These are phyloP conservation scores for Lichtheimia hyalospora DNA, from an alignment of 371 early-diverging fungal genomes.

Conservation along the genomic window DNA sequence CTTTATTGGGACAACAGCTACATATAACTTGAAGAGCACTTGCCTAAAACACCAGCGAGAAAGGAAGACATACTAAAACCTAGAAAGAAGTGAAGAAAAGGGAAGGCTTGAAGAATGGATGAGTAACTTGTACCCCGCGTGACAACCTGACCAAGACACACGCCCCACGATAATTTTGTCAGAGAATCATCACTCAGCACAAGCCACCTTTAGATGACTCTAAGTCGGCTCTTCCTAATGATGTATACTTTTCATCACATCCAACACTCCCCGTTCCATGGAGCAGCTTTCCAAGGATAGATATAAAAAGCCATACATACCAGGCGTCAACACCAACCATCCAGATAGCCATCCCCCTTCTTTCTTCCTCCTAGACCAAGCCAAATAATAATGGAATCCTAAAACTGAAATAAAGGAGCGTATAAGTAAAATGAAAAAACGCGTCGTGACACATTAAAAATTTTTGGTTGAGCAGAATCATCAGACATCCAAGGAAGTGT, in stretches of 20 bases:
- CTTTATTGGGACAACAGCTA: neutral
- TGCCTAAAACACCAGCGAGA: neutral
- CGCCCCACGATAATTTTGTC: neutral
- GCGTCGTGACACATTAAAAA: neutral
- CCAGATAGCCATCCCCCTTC: too few species aligned
- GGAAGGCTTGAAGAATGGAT: too few species aligned
- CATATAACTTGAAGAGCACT: neutral
- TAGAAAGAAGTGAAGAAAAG: neutral
- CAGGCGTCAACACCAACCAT: neutral
- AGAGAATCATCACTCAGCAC: slow-evolving; percentile 13
- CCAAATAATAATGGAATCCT: neutral
- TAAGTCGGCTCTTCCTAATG: slow-evolving; percentile 29
- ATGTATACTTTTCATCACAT: slow-evolving; percentile 22
- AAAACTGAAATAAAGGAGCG: neutral
- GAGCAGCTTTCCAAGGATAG: slow-evolving; percentile 12
- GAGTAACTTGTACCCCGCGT: too few species aligned
- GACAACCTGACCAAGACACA: neutral
- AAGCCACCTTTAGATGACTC: slow-evolving; percentile 16
- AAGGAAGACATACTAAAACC: neutral
- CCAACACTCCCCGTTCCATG: slow-evolving; percentile 1
- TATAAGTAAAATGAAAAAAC: slow-evolving; percentile 4
- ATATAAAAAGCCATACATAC: slow-evolving; percentile 23
- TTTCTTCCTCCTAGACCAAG: neutral
- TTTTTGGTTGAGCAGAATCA: neutral
- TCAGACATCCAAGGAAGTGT: slow-evolving; percentile 40